phyloP scores from a whole-genome alignment of 1,139 yeast genomes.

The Scheffersomyces lignicola region DNA sequence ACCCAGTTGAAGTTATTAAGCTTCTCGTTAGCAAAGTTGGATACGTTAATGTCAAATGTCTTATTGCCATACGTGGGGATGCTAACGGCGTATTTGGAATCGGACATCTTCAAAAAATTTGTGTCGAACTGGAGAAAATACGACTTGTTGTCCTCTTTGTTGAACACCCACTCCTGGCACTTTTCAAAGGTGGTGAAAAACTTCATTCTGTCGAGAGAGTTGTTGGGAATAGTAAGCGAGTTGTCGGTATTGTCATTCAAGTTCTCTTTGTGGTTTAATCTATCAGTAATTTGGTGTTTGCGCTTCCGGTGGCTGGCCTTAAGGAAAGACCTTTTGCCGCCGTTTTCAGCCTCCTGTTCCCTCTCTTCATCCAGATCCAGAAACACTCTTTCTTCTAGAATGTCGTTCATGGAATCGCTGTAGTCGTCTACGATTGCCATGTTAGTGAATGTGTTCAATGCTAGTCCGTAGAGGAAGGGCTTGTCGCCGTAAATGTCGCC shows the following conservation, averaged over 20 bases:
- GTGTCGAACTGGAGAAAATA: conserved; percentile 43
- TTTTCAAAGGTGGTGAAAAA: conserved; percentile 31
- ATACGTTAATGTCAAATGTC: conserved; percentile 43
- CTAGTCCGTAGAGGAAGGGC: conserved; percentile 65
- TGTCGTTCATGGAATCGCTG: conserved; percentile 9
- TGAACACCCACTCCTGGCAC: conserved; percentile 33
- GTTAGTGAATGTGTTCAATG: conserved; percentile 55
- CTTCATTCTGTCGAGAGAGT: conserved; percentile 32
- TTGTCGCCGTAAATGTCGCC: conserved; percentile 63
- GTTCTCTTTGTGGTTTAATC: conserved; percentile 20
- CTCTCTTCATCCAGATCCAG: not conserved
- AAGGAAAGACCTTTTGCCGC: conserved; percentile 1
- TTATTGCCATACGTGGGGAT: conserved; percentile 40
- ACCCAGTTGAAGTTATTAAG: conserved; percentile 48
- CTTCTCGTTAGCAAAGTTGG: conserved; percentile 40
- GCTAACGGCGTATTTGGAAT: conserved; percentile 41
- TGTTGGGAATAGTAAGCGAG: conserved; percentile 26
- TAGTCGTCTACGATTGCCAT: conserved; percentile 15
- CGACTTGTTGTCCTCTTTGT: conserved; percentile 15
- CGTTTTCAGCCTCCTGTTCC: not conserved
- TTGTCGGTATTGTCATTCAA: conserved; percentile 17
- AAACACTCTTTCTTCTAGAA: conserved; percentile 11
- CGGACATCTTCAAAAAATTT: conserved; percentile 38
- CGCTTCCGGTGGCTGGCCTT: not conserved
- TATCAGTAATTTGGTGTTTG: not conserved